phyloP scores from a whole-genome alignment of 768 basidiomycete species.

The Suillus luteus region DNA sequence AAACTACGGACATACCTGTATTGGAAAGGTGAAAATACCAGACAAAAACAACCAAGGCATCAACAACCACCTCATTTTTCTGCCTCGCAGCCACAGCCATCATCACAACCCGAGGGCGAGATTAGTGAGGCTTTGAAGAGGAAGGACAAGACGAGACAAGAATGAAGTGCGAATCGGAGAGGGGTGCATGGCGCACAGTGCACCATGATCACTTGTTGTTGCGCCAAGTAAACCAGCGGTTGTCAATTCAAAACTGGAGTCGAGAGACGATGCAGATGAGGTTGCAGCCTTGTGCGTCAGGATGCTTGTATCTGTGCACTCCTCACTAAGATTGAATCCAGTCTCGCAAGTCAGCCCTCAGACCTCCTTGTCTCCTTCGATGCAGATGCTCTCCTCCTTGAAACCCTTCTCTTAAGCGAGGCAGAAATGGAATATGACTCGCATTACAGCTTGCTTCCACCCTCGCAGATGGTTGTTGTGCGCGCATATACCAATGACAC shows the following conservation, averaged over 20 bases:
- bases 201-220: too few relatives aligned
- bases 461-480: conserved; percentile 81
- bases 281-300: conserved; percentile 60
- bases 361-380: conserved; percentile 21
- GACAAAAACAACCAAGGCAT: too few relatives aligned
- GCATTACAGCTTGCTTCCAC: conserved; percentile 75
- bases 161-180: too few relatives aligned
- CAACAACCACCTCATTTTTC: too few relatives aligned
- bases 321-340: conserved; percentile 10
- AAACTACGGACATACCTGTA: too few relatives aligned
- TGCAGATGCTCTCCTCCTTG: conserved; percentile 25
- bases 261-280: conserved; percentile 33
- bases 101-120: too few relatives aligned
- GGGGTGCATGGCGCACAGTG: too few relatives aligned
- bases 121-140: too few relatives aligned
- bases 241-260: conserved; percentile 9
- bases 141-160: too few relatives aligned
- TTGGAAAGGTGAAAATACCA: too few relatives aligned
- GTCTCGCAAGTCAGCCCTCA: conserved; percentile 23
- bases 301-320: neutral
- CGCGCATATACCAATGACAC: conserved; percentile 88
- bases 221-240: too few relatives aligned
- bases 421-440: conserved; percentile 66
- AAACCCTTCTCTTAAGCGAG: conserved; percentile 31
- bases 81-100: too few relatives aligned